A percentile compares a stretch with the other conserved stretches of the same genome.
phyloP scores from a whole-genome alignment of 768 basidiomycete genomes.

The Mycena olivaceomarginata region DNA sequence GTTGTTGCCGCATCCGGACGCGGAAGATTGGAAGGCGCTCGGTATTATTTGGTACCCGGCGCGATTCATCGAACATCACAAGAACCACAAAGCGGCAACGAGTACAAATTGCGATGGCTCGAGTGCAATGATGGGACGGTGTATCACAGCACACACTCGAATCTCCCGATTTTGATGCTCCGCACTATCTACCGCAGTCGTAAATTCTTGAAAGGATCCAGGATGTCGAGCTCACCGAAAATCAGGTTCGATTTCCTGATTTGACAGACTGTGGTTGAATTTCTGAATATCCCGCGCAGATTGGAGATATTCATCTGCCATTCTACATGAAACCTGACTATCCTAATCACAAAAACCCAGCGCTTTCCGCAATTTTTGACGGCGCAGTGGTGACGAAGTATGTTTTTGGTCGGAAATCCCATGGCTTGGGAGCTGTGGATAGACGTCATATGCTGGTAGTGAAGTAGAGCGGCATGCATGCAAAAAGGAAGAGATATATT shows the following conservation, averaged over 20 bases:
- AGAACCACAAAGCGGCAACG: background rate
- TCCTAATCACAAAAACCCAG: constrained; percentile 1
- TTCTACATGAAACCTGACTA: constrained; percentile 14
- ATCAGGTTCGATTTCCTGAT: constrained; percentile 2
- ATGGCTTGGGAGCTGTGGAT: too few relatives aligned
- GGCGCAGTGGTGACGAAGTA: background rate
- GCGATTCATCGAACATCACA: background rate
- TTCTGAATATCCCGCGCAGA: background rate
- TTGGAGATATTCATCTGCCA: constrained; percentile 11
- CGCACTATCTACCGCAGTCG: background rate
- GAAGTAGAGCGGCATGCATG: too few relatives aligned
- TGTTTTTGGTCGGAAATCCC: too few relatives aligned
- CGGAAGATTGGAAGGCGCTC: background rate
- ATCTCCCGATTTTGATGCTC: background rate
- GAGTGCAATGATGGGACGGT: constrained; percentile 11
- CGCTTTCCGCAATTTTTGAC: background rate
- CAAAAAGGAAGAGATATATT: too few relatives aligned
- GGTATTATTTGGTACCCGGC: constrained; percentile 15
- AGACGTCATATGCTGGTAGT: too few relatives aligned
- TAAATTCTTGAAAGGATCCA: constrained; percentile 2
- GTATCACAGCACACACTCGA: background rate
- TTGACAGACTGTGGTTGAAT: background rate
- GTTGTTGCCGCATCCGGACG: background rate
- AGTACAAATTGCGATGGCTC: constrained; percentile 20
- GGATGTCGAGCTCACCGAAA: background rate